These are phyloP conservation scores for Leccinum incarnatum DNA, from an alignment of 768 basidiomycete species.

Conservation along the genomic window DNA sequence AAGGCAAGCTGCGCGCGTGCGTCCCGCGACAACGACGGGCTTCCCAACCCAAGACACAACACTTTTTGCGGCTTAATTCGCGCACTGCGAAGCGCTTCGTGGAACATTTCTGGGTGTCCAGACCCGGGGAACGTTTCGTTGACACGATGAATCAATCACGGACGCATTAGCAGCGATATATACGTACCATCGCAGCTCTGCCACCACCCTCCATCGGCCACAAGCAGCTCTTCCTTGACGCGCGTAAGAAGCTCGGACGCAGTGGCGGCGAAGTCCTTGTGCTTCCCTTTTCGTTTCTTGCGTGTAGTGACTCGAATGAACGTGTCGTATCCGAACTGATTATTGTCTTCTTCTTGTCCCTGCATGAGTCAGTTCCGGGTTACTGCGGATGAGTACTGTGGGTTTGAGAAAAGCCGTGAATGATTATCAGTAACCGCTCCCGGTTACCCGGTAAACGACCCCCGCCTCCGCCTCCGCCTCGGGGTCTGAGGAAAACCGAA, in stretches of 20 bases:
- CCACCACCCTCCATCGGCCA: conserved; percentile 48
- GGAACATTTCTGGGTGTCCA: conserved; percentile 34
- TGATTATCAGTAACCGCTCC: background rate
- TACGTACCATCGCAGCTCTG: conserved; percentile 54
- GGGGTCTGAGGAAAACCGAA: background rate
- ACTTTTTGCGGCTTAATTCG: conserved; percentile 33
- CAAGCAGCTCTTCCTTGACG: conserved; percentile 48
- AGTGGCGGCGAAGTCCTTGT: conserved; percentile 30
- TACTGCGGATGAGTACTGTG: background rate
- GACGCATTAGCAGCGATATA: conserved; percentile 13
- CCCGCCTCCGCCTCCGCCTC: background rate
- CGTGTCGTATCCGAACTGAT: conserved; percentile 40
- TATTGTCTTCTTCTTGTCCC: conserved; percentile 13
- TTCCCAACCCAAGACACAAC: conserved; percentile 73
- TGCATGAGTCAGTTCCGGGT: conserved; percentile 9
- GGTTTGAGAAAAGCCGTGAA: background rate
- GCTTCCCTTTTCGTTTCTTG: conserved; percentile 48
- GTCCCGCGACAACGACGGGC: conserved; percentile 59
- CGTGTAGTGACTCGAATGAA: conserved; percentile 51
- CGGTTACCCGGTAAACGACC: background rate
- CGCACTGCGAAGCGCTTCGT: conserved; percentile 30
- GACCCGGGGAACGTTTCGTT: background rate
- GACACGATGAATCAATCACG: background rate
- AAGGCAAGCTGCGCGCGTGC: conserved; percentile 70
- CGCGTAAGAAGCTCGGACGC: conserved; percentile 40